Base-by-base conservation (phyloP, 2,329 filamentous ascomycete genomes). In the Epichloe bromicola region DNA sequence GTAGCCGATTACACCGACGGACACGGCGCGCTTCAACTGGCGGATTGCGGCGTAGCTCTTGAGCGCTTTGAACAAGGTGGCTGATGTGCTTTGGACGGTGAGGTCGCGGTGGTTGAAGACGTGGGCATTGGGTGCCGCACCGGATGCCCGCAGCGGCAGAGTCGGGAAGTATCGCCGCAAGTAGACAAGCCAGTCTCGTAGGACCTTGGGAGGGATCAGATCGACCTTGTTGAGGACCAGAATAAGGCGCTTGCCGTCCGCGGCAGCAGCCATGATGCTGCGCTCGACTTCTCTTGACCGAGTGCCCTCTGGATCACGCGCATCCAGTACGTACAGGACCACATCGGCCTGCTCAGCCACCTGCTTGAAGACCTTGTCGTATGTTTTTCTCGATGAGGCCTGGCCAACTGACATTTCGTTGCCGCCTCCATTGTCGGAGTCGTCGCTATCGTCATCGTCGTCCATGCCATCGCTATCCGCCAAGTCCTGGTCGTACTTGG, bases 201-300 rank as follows among this genome's bases (percentile, higher is more conserved):
- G 80, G 12, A 91, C 85, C 45, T 82, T 76, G 20, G 87, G 81
- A 3, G 90, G 90, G 44, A 96, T 79, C 51, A 96, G 78, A 66
- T 96, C 90, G 65, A 95, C 90, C 79, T 96, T 96, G 82, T 96
- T 96, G 58, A 96, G 75, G 52, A 96, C 80, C 53, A 96, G 80
- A 54, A 96, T 95, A 53, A 96, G 76, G 49, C 90, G 80, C 74
- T 96, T 96, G 58, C 83, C 84, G 51, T 86, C 86, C 30, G 78
- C 78, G 14, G 88, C 86, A 10, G 88, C 85, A n/a, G 88, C 85
- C 85, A 94, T 90, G 65, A 96, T 82, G 69, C 86, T 83, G 55
- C 88, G 84, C 74, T 96, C 90, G 43, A 96, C 85, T 57, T 95
- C 88, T 64, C 85, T 86, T 38, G 90, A 96, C 57, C 90, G 79